These are phyloP conservation scores for Psophocarpus tetragonolobus DNA, from an alignment of 306 rosid genomes.

Conservation along the genomic window DNA sequence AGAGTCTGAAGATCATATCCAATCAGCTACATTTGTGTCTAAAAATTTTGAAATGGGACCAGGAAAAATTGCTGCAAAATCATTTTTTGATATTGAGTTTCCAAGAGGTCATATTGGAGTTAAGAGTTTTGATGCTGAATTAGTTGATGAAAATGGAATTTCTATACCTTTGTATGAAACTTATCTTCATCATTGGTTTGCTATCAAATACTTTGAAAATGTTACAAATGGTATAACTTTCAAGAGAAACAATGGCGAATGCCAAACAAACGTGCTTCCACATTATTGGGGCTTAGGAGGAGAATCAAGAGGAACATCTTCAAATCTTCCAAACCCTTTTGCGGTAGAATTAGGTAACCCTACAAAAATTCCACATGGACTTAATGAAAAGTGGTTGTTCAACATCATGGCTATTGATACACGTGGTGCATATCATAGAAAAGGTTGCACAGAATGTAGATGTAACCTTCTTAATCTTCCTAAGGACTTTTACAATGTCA, in stretches of 20 bases:
- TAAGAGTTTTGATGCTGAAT: constrained; percentile 23
- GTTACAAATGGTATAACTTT: background rate
- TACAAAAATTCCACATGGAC: constrained; percentile 26
- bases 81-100: background rate
- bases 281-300: background rate
- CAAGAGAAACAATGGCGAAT: background rate
- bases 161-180: constrained; percentile 7
- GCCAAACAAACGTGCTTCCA: background rate
- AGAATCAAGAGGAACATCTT: background rate
- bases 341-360: background rate
- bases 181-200: background rate
- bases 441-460: background rate
- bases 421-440: background rate
- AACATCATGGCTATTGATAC: background rate
- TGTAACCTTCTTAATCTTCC: background rate
- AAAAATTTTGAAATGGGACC: background rate
- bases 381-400: constrained; percentile 3
- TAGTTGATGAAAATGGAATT: constrained; percentile 16
- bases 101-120: constrained; percentile 30
- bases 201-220: background rate
- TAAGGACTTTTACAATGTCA: background rate
- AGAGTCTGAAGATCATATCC: background rate
- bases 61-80: background rate
- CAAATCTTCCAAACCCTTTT: background rate
- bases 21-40: constrained; percentile 1